phyloP scores from a whole-genome alignment of 805 yeast species.

The Candida fluviatilis region DNA sequence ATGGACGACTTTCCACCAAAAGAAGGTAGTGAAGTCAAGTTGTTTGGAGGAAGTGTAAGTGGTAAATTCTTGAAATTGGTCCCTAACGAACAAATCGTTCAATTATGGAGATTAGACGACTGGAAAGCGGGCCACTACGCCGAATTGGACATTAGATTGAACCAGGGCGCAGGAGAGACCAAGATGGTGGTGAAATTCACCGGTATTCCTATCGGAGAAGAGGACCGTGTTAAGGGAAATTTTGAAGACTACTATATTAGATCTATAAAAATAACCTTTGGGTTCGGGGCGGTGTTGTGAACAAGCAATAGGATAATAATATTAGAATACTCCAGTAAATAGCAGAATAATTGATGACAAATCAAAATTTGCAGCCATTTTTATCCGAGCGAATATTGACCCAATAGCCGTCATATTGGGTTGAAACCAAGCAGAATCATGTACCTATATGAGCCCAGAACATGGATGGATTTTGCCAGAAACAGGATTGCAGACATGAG shows the following conservation, averaged over 20 bases:
- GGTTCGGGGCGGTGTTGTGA: slow-evolving; percentile 86
- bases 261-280: slow-evolving; percentile 87
- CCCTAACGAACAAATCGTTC: slow-evolving; percentile 56
- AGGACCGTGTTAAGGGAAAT: slow-evolving; percentile 77
- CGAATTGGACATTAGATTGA: slow-evolving; percentile 57
- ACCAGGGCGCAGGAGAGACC: slow-evolving; percentile 83
- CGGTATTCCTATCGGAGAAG: slow-evolving; percentile 95
- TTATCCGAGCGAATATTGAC: too few relatives aligned
- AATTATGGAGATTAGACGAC: slow-evolving; percentile 82
- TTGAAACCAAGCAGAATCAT: too few relatives aligned
- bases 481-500: too few relatives aligned
- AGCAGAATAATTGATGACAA: too few relatives aligned
- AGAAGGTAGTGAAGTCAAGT: slow-evolving; percentile 58
- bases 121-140: slow-evolving; percentile 91
- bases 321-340: too few relatives aligned
- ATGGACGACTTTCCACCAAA: slow-evolving; percentile 46
- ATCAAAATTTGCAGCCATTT: too few relatives aligned
- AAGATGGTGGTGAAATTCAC: slow-evolving; percentile 70
- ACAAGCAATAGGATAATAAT: neutral
- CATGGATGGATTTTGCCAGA: too few relatives aligned
- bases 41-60: slow-evolving; percentile 84
- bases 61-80: slow-evolving; percentile 64
- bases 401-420: too few relatives aligned
- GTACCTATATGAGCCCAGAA: too few relatives aligned
- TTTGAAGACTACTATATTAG: slow-evolving; percentile 87